These are phyloP conservation scores for Phialocephala subalpina DNA, from an alignment of 2,329 filamentous ascomycete species.

Conservation along the genomic window DNA sequence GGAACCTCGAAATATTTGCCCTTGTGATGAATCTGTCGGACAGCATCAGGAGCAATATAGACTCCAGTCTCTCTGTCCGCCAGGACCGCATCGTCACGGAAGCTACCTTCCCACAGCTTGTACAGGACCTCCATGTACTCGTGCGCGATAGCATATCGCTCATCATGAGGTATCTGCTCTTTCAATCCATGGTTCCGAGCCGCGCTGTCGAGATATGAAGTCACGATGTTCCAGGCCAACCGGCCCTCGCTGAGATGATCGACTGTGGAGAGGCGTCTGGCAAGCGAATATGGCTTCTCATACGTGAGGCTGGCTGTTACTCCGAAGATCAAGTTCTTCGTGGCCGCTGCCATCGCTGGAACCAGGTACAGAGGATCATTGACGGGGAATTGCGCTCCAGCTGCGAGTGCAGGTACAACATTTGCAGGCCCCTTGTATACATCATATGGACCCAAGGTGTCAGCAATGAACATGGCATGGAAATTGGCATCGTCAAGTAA, in stretches of 20 bases:
- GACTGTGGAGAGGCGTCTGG: background rate
- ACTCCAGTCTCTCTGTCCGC: background rate
- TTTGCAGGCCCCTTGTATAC: constrained; percentile 6
- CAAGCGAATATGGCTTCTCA: constrained; percentile 6
- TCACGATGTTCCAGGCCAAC: constrained; percentile 2
- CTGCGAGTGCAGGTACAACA: constrained; percentile 4
- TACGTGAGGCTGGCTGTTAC: constrained; percentile 2
- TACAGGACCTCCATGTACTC: constrained; percentile 5
- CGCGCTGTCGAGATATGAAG: constrained; percentile 4
- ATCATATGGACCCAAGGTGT: background rate
- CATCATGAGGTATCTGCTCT: constrained; percentile 7
- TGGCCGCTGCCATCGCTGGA: background rate
- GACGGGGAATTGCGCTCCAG: constrained; percentile 5
- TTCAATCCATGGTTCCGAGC: constrained; percentile 6
- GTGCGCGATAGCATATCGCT: constrained; percentile 2
- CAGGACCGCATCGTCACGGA: constrained; percentile 4
- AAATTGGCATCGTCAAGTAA: constrained; percentile 1
- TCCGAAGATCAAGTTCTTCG: constrained; percentile 4
- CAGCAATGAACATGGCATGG: constrained; percentile 7
- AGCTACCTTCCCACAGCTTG: constrained; percentile 4
- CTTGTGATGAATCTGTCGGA: constrained; percentile 3
- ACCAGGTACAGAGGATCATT: constrained; percentile 5
- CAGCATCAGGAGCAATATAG: constrained; percentile 3
- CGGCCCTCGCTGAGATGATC: constrained; percentile 1
- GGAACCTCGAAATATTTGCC: constrained; percentile 8